A percentile compares a stretch with the other conserved stretches of the same genome.
Conservation (phyloP, 164 flowering plant genomes). For the Pachysandra terminalis region DNA sequence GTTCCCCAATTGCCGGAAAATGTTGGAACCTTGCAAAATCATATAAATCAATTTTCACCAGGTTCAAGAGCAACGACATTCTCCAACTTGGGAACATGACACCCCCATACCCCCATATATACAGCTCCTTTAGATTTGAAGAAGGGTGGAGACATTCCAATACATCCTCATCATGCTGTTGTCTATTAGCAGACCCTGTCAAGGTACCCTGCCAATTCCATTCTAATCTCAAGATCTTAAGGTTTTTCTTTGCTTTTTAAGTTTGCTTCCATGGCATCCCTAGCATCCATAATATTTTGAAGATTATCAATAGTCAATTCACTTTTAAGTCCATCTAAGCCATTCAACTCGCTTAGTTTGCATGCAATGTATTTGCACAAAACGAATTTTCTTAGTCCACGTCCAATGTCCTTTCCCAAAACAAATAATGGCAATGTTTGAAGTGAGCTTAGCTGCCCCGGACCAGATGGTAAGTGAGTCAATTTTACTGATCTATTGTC, state of each 20-base stretch:
- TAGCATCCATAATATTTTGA: slow-evolving; percentile 1
- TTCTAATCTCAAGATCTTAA: neutral
- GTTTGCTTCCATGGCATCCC: neutral
- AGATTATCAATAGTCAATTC: neutral
- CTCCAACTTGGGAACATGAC: slow-evolving; percentile 21
- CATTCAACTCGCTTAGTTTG: neutral
- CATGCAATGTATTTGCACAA: neutral
- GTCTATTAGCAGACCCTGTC: neutral
- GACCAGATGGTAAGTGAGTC: neutral
- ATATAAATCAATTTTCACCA: slow-evolving; percentile 4
- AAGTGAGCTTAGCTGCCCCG: slow-evolving; percentile 5
- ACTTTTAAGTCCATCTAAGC: neutral
- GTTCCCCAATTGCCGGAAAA: slow-evolving; percentile 21
- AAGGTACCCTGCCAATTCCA: neutral
- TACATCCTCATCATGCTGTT: neutral
- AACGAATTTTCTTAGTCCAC: neutral
- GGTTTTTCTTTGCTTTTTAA: slow-evolving; percentile 4
- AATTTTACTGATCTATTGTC: neutral
- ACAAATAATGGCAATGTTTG: slow-evolving; percentile 2
- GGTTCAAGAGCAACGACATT: slow-evolving; percentile 3
- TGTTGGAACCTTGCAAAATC: slow-evolving; percentile 18
- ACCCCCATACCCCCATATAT: slow-evolving; percentile 18
- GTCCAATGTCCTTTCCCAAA: neutral
- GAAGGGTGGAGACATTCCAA: slow-evolving; percentile 25
- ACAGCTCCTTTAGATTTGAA: slow-evolving; percentile 13